Conservation (phyloP, 2,329 filamentous ascomycete genomes). For the Sarocladium strictum region DNA sequence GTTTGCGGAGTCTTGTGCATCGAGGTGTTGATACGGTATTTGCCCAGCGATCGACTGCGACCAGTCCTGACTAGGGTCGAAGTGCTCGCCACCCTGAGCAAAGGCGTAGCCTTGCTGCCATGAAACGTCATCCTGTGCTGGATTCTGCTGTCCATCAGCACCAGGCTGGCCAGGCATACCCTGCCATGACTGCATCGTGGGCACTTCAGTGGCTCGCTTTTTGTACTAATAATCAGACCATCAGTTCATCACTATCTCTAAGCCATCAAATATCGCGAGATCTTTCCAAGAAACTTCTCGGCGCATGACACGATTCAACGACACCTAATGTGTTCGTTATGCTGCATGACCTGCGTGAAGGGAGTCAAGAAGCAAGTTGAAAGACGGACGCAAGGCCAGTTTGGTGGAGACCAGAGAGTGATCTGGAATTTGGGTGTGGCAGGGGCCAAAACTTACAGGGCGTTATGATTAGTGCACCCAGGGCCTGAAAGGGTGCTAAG, state of each 20-base stretch:
- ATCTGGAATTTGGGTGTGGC: too few species aligned
- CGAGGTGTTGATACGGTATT: conserved; percentile 17
- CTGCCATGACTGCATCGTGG: conserved; percentile 34
- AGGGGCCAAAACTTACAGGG: too few species aligned
- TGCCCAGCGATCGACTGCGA: conserved; percentile 28
- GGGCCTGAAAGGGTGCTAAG: not conserved
- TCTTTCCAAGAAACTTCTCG: not conserved
- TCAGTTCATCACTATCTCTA: not conserved
- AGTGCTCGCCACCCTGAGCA: conserved; percentile 27
- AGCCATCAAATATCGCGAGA: not conserved
- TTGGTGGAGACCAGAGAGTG: too few species aligned
- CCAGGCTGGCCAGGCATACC: conserved; percentile 28
- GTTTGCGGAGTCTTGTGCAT: conserved; percentile 14
- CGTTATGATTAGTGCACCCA: not conserved
- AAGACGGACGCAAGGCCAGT: not conserved
- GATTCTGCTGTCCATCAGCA: conserved; percentile 22
- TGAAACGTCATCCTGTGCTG: conserved; percentile 14
- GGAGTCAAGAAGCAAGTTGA: not conserved
- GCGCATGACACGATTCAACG: not conserved
- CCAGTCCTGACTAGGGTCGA: conserved; percentile 33
- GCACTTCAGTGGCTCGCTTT: not conserved
- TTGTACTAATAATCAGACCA: not conserved
- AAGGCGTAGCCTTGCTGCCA: conserved; percentile 31
- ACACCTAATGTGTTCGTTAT: not conserved
- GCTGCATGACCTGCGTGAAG: not conserved